Evolutionary conservation across 306 rosid genomes (phyloP), one percentile per base, ranked within the genome.

Genomic region (Citrullus amarus): DNA sequence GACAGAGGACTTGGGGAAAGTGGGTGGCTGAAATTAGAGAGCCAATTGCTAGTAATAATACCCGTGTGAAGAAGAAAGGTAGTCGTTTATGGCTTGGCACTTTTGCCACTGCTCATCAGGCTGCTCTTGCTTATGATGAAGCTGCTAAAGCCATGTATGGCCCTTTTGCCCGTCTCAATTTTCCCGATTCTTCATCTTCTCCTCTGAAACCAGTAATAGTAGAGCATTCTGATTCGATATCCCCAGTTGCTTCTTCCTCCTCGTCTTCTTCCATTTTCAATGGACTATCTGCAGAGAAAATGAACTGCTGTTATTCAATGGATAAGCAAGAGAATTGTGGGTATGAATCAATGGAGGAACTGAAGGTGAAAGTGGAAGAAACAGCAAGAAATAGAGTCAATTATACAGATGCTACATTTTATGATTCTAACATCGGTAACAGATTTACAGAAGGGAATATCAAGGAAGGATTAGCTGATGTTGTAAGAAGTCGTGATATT

Each of bases 1-100:
- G 99, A 38, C 97, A 92, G 81, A 91, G 97, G 87, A 90, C 88
- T 85, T 91, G 97, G 97, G 97, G 99, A 0, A 95, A 91, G 51
- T 95, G 99, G 97, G 97, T 92, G 1, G 89, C 97, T 22, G 99
- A 95, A 73, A 95, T 95, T 65, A 85, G 97, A 1, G 93, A 91
- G 75, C 97, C 97, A 0, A 83, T 81, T 59, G 68, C 71, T 6
- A 72, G 79, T 8, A 71, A 62, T 34, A 70, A 63, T 34, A 78
- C 32, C 61, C 81, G 43, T 28, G 63, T 55, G 25, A 79, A 74
- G 69, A 89, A 87, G 78, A 70, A 70, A 46, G 78, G 86, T 6
- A 85, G 67, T 48, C 85, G 97, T 32, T 86, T 92, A 61, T 95
- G 99, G 99, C 97, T 95, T 28, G 97, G 99, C 32, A 92, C 99